These are phyloP conservation scores for Sordariomycetes sp. DNA, from an alignment of 2,329 filamentous ascomycete species.

Conservation along the genomic window DNA sequence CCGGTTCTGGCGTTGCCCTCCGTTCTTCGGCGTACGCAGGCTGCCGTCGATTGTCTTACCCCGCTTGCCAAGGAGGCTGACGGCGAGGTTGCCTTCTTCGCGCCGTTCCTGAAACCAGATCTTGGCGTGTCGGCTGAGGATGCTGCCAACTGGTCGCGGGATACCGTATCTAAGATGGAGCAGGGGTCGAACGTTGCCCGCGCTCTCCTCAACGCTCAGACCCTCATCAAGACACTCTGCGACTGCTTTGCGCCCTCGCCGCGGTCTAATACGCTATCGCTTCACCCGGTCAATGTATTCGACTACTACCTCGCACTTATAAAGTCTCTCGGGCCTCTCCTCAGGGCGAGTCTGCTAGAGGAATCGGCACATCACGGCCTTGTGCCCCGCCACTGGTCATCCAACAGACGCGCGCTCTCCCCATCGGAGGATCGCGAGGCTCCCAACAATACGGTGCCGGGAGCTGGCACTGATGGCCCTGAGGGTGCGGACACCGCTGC, in stretches of 20 bases:
- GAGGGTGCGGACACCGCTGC: slow-evolving; percentile 12
- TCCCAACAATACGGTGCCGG: neutral
- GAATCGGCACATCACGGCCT: slow-evolving; percentile 62
- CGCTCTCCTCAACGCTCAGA: slow-evolving; percentile 63
- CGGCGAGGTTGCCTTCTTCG: slow-evolving; percentile 55
- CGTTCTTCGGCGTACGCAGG: slow-evolving; percentile 60
- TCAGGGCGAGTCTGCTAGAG: slow-evolving; percentile 74
- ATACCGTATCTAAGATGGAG: slow-evolving; percentile 26
- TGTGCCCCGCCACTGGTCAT: slow-evolving; percentile 56
- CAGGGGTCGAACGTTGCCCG: slow-evolving; percentile 70
- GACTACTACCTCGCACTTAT: slow-evolving; percentile 73
- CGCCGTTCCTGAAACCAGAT: slow-evolving; percentile 43
- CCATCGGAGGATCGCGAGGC: neutral
- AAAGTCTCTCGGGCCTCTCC: slow-evolving; percentile 60
- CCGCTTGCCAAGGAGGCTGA: slow-evolving; percentile 42
- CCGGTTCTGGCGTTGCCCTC: slow-evolving; percentile 73
- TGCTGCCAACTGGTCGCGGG: slow-evolving; percentile 20
- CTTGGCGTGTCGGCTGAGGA: slow-evolving; percentile 14
- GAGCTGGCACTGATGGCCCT: neutral
- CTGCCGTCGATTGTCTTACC: slow-evolving; percentile 52
- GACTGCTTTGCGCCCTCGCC: slow-evolving; percentile 60
- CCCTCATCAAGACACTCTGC: slow-evolving; percentile 61
- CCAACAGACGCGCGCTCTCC: slow-evolving; percentile 1
- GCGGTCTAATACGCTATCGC: slow-evolving; percentile 49
- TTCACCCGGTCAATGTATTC: slow-evolving; percentile 67